Evolutionary conservation across 164 flowering plant species (phyloP).

Genomic region (Stephania yunnanensis): DNA sequence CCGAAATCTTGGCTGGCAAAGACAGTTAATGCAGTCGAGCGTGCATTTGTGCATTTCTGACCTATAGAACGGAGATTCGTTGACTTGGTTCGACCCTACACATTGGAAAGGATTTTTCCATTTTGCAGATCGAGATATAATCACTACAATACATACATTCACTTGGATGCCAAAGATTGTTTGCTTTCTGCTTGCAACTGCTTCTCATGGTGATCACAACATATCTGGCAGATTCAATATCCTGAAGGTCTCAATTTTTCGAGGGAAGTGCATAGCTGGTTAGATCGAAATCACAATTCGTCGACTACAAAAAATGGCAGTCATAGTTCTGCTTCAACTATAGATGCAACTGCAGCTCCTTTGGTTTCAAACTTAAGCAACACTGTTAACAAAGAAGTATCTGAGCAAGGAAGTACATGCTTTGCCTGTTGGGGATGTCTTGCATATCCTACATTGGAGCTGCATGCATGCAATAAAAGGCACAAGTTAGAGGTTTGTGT

Average conservation of each 20-base stretch:
- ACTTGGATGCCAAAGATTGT: not conserved
- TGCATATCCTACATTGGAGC: not conserved
- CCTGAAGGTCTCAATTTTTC: not conserved
- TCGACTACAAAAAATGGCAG: not conserved
- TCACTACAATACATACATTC: not conserved
- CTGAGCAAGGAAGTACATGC: not conserved
- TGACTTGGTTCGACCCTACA: not conserved
- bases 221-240: not conserved
- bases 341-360: not conserved
- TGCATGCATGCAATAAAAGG: not conserved
- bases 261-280: not conserved
- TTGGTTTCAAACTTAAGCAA: not conserved
- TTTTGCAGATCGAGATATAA: not conserved
- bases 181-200: not conserved
- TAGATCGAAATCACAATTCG: not conserved
- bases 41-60: not conserved
- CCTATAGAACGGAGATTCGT: not conserved
- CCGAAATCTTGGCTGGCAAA: conserved; percentile 15
- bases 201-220: not conserved
- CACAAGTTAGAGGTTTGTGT: not conserved
- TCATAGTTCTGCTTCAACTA: not conserved
- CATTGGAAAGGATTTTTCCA: not conserved
- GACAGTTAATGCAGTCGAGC: conserved; percentile 14
- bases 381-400: not conserved
- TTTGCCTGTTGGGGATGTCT: not conserved